phyloP scores from a whole-genome alignment of 2,329 filamentous ascomycete species.

The Knufia fluminis region DNA sequence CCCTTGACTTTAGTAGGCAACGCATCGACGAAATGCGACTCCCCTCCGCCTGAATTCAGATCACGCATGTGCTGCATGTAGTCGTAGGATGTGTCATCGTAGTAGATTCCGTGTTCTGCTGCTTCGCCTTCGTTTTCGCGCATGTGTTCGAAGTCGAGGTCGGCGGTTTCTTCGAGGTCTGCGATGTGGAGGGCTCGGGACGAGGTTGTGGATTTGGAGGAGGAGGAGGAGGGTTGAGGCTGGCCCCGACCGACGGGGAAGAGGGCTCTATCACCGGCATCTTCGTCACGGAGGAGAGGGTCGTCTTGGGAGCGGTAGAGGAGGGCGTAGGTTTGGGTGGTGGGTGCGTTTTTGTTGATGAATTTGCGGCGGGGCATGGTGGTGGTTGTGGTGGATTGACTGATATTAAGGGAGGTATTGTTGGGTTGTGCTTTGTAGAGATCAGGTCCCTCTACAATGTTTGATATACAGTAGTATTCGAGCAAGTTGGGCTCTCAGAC shows the following conservation, averaged over 20 bases:
- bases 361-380: slow-evolving; percentile 55
- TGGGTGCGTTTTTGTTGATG: slow-evolving; percentile 72
- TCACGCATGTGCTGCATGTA: slow-evolving; percentile 99
- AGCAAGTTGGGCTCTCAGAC: neutral
- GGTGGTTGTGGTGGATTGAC: neutral
- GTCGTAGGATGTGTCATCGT: slow-evolving; percentile 90
- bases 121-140: slow-evolving; percentile 92
- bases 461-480: neutral
- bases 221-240: slow-evolving; percentile 26
- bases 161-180: slow-evolving; percentile 56
- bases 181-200: slow-evolving; percentile 46
- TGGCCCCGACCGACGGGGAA: slow-evolving; percentile 47
- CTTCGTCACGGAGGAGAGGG: slow-evolving; percentile 85
- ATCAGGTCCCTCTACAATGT: no score
- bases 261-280: slow-evolving; percentile 82
- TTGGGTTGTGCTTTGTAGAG: neutral
- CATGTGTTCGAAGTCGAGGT: slow-evolving; percentile 59
- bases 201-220: slow-evolving; percentile 25
- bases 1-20: slow-evolving; percentile 47
- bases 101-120: slow-evolving; percentile 87
- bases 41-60: slow-evolving; percentile 58
- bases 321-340: slow-evolving; percentile 80
- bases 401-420: neutral
- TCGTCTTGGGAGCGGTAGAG: slow-evolving; percentile 96
- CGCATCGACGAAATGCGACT: slow-evolving; percentile 74